A percentile compares a stretch with the other conserved stretches of the same genome.
Conservation (phyloP, 371 early-diverging fungal genomes). For the Mortierella sp. region DNA sequence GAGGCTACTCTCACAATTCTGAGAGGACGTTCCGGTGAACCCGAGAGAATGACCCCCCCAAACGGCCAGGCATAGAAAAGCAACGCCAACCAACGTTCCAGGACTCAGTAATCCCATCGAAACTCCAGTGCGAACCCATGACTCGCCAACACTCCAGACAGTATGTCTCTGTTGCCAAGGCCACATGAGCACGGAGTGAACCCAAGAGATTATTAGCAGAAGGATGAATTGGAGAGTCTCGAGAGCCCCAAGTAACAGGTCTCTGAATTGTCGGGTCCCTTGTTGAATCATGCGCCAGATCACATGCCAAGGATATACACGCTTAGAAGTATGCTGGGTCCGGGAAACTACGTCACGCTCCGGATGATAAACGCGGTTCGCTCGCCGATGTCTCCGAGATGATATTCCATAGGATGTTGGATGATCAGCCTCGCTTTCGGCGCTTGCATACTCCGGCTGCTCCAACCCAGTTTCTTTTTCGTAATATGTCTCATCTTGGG, state of each 20-base stretch:
- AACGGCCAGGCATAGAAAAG: conserved; percentile 20
- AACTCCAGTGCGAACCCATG: conserved; percentile 26
- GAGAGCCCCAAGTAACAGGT: background rate
- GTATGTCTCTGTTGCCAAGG: conserved; percentile 26
- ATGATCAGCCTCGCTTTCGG: conserved; percentile 14
- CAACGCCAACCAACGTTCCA: conserved; percentile 36
- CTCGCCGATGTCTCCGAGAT: too few species aligned
- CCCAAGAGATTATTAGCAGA: conserved; percentile 2
- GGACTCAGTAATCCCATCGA: conserved; percentile 37
- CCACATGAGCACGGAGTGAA: conserved; percentile 14
- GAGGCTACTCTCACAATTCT: background rate
- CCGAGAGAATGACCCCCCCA: conserved; percentile 17
- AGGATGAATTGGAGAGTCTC: background rate
- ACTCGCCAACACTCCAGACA: conserved; percentile 5
- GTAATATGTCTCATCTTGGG: background rate
- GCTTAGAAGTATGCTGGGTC: background rate
- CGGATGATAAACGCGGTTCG: background rate
- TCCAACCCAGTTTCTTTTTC: background rate
- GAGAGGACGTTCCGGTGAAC: background rate
- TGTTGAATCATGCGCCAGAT: conserved; percentile 8
- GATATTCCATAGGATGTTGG: conserved; percentile 1
- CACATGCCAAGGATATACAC: conserved; percentile 50
- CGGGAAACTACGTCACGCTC: background rate
- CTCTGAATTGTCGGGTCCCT: background rate
- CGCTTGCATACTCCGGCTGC: background rate